Evolutionary conservation across 2,329 filamentous ascomycete genomes (phyloP).

Genomic region (Trichoderma guizhouense): DNA sequence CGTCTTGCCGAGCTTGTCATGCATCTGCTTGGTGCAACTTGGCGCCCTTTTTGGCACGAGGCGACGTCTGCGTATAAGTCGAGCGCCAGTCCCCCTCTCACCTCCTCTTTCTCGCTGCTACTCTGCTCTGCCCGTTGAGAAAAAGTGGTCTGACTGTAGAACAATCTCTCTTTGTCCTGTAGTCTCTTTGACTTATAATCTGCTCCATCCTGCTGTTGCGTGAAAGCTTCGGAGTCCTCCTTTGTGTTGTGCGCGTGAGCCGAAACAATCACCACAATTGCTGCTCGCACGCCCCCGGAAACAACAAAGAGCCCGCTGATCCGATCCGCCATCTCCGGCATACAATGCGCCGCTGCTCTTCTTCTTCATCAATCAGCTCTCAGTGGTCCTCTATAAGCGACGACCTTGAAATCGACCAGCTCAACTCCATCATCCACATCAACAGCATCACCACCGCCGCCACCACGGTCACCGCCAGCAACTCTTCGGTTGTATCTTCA

Average conservation of each 20-base stretch:
- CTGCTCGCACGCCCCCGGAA: background rate
- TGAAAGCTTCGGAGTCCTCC: background rate
- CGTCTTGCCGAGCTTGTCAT: constrained; percentile 14
- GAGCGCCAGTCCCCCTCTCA: background rate
- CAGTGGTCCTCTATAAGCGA: constrained; percentile 22
- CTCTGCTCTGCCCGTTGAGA: background rate
- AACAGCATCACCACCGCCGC: constrained; percentile 1
- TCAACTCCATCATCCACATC: background rate
- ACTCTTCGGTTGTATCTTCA: background rate
- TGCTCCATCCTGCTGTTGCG: background rate
- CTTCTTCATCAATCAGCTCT: constrained; percentile 22
- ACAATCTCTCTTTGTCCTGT: background rate
- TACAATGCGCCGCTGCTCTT: constrained; percentile 18
- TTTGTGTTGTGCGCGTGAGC: background rate
- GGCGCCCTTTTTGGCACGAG: constrained; percentile 7
- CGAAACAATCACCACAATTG: background rate
- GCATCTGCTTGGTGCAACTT: background rate
- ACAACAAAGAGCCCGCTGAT: background rate
- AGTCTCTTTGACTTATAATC: background rate
- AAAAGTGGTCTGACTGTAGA: background rate
- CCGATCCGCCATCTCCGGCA: background rate
- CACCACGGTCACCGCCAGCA: constrained; percentile 1
- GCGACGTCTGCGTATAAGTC: constrained; percentile 13
- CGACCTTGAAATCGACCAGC: background rate
- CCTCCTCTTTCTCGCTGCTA: background rate